These are phyloP conservation scores for Epichloe amarillans DNA, from an alignment of 2,329 filamentous ascomycete genomes.

Conservation along the genomic window DNA sequence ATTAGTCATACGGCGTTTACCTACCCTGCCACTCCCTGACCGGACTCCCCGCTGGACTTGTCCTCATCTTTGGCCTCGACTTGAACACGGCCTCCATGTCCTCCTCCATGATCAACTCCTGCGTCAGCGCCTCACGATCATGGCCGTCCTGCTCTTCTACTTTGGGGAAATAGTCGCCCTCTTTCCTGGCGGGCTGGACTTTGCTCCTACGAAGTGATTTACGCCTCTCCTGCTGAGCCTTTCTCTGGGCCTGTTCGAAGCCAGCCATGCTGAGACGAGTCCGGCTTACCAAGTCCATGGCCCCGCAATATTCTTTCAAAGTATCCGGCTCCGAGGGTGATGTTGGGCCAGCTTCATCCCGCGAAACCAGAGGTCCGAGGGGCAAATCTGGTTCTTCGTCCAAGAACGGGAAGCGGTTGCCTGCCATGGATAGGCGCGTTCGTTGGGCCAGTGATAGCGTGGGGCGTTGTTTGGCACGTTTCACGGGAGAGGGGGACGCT, in stretches of 20 bases:
- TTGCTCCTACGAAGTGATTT: conserved; percentile 36
- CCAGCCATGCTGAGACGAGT: conserved; percentile 50
- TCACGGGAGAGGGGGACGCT: conserved; percentile 44
- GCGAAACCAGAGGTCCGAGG: conserved; percentile 5
- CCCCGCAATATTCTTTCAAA: conserved; percentile 9
- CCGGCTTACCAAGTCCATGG: conserved; percentile 38
- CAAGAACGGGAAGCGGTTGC: conserved; percentile 30
- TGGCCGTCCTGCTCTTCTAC: conserved; percentile 31
- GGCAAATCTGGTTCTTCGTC: conserved; percentile 18
- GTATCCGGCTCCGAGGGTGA: neutral
- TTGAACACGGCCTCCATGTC: conserved; percentile 78
- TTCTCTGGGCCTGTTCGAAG: conserved; percentile 46
- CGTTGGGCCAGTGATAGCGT: conserved; percentile 59
- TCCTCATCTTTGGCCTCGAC: conserved; percentile 66
- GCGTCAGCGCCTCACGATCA: conserved; percentile 38
- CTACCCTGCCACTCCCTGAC: conserved; percentile 20
- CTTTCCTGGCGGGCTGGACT: conserved; percentile 21
- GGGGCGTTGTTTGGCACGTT: conserved; percentile 34
- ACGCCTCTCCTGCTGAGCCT: conserved; percentile 43
- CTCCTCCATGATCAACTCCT: conserved; percentile 57
- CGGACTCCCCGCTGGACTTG: conserved; percentile 52
- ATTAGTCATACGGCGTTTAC: neutral
- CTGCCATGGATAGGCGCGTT: conserved; percentile 68
- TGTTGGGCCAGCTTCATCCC: neutral
- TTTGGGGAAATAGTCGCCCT: conserved; percentile 33